Evolutionary conservation across 139 green algal genomes (phyloP).

Genomic region (Haematococcus lacustris): DNA sequence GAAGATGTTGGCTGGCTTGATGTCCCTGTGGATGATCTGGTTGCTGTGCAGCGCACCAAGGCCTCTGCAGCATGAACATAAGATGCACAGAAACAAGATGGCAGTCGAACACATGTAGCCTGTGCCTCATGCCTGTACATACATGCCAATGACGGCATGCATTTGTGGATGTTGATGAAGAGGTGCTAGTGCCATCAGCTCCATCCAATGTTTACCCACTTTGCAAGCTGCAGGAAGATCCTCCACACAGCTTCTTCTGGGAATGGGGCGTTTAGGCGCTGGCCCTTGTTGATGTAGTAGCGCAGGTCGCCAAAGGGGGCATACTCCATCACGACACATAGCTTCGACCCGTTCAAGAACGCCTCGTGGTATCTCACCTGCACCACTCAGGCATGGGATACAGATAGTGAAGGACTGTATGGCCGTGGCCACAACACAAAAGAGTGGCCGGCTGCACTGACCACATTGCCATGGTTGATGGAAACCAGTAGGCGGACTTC

Average conservation of each 20-base stretch:
- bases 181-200: too few species aligned
- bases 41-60: conserved; percentile 57
- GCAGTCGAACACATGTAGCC: too few species aligned
- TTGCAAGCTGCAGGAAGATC: conserved; percentile 66
- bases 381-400: background rate
- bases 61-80: conserved; percentile 36
- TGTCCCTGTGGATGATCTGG: conserved; percentile 65
- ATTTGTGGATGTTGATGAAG: too few species aligned
- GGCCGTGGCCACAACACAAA: too few species aligned
- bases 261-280: conserved; percentile 47
- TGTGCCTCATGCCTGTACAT: too few species aligned
- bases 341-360: conserved; percentile 64
- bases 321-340: conserved; percentile 81
- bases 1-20: conserved; percentile 73
- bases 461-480: conserved; percentile 51
- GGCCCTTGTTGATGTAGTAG: conserved; percentile 43
- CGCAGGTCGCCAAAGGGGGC: conserved; percentile 58
- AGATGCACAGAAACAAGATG: background rate
- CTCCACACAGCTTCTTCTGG: conserved; percentile 73
- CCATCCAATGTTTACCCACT: conserved; percentile 6
- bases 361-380: conserved; percentile 67
- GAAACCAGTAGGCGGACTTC: conserved; percentile 69
- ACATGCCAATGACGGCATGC: too few species aligned
- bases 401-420: background rate
- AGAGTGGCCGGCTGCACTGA: conserved; percentile 19